Evolutionary conservation across 2,329 filamentous ascomycete species (phyloP).

Genomic region (Monascus ruber): DNA sequence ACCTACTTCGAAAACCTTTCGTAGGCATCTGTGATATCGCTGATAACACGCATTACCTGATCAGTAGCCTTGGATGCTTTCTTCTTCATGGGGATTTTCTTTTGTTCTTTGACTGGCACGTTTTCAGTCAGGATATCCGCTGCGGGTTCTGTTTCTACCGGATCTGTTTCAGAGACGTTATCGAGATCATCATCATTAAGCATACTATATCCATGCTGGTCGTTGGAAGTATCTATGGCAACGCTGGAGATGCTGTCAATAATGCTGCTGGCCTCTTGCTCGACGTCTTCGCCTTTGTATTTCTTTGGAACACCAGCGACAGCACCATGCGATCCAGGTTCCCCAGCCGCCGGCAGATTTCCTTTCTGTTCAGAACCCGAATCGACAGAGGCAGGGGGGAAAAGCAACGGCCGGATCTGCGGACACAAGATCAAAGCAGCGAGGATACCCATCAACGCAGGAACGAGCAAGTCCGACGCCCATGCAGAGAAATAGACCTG

Average conservation of each 20-base stretch:
- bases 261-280: conserved; percentile 72
- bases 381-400: conserved; percentile 65
- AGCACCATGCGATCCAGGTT: conserved; percentile 64
- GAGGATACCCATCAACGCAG: conserved; percentile 46
- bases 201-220: conserved; percentile 61
- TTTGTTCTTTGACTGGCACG: conserved; percentile 40
- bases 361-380: conserved; percentile 51
- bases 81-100: conserved; percentile 67
- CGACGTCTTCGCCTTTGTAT: conserved; percentile 70
- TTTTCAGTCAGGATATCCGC: conserved; percentile 37
- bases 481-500: conserved; percentile 53
- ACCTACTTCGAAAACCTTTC: conserved; percentile 51
- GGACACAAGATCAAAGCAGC: conserved; percentile 58
- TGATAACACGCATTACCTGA: conserved; percentile 56
- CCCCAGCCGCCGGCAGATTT: conserved; percentile 51
- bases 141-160: conserved; percentile 44
- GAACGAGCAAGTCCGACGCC: conserved; percentile 59
- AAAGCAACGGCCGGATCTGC: conserved; percentile 50
- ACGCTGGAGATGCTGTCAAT: conserved; percentile 62
- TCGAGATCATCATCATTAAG: conserved; percentile 50
- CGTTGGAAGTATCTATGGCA: conserved; percentile 61
- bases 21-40: conserved; percentile 50
- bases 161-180: conserved; percentile 43
- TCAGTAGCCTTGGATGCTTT: conserved; percentile 68
- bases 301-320: conserved; percentile 74